phyloP scores from a whole-genome alignment of 495 filamentous ascomycete species.

The Aspergillus sparsus region DNA sequence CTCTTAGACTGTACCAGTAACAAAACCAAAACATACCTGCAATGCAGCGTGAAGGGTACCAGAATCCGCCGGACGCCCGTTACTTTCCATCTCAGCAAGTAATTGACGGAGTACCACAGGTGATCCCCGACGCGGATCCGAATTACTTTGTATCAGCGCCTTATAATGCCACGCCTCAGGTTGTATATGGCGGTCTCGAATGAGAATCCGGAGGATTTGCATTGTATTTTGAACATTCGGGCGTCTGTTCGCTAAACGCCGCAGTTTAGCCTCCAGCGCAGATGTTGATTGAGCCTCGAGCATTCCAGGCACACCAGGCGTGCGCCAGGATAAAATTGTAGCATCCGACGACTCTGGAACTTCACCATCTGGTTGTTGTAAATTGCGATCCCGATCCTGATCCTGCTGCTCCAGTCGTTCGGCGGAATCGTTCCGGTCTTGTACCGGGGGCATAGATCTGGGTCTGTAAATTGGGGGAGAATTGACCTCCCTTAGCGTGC shows the following conservation, averaged over 20 bases:
- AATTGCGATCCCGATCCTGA: neutral
- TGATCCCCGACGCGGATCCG: constrained; percentile 62
- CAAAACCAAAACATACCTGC: constrained; percentile 50
- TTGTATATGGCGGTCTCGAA: constrained; percentile 60
- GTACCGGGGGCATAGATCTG: neutral
- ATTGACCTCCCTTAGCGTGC: neutral
- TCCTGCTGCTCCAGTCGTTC: neutral
- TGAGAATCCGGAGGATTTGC: constrained; percentile 44
- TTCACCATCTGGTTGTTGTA: neutral
- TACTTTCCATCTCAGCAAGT: constrained; percentile 66
- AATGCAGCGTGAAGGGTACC: constrained; percentile 70
- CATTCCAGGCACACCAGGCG: constrained; percentile 24
- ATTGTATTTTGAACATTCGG: constrained; percentile 31
- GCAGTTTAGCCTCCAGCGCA: constrained; percentile 32
- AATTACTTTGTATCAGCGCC: constrained; percentile 70
- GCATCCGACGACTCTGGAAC: neutral
- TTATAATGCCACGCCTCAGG: constrained; percentile 71
- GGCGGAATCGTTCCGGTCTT: neutral
- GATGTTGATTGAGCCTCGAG: constrained; percentile 26
- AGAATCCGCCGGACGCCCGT: constrained; percentile 60
- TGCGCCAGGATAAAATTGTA: constrained; percentile 1
- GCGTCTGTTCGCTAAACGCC: constrained; percentile 20
- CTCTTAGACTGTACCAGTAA: too few relatives aligned
- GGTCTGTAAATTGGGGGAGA: too few relatives aligned
- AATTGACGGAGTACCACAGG: constrained; percentile 59